Conservation (phyloP, 345 rosid genomes). For the Kernera saxatilis region DNA sequence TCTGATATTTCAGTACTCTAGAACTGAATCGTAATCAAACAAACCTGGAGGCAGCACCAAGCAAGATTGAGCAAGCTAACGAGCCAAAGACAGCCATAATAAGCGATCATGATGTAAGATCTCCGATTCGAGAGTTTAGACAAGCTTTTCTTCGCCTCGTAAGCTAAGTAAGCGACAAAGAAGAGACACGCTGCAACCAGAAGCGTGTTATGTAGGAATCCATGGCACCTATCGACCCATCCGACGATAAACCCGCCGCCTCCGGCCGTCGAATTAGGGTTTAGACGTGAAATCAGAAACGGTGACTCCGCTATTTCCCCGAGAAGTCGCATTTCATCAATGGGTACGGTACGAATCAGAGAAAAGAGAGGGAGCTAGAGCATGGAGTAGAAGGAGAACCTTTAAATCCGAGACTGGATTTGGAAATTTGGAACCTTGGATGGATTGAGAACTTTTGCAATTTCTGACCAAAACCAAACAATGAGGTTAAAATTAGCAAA, state of each 20-base stretch:
- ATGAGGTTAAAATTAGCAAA: neutral
- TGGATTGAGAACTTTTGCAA: neutral
- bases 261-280: slow-evolving; percentile 32
- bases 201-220: slow-evolving; percentile 61
- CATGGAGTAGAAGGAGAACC: neutral
- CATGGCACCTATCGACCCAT: slow-evolving; percentile 81
- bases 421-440: neutral
- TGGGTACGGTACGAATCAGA: neutral
- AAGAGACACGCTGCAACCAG: slow-evolving; percentile 50
- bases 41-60: slow-evolving; percentile 86
- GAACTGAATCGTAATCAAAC: neutral
- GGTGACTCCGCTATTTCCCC: slow-evolving; percentile 26
- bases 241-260: slow-evolving; percentile 19
- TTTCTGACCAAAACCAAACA: neutral
- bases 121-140: slow-evolving; percentile 69
- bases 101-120: slow-evolving; percentile 76
- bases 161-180: slow-evolving; percentile 62
- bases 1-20: neutral
- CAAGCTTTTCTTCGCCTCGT: slow-evolving; percentile 65
- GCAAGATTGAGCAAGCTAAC: slow-evolving; percentile 83
- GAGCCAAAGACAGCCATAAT: slow-evolving; percentile 80
- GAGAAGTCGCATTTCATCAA: slow-evolving; percentile 29
- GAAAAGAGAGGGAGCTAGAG: neutral
- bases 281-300: slow-evolving; percentile 30
- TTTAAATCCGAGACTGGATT: neutral